Evolutionary conservation across 148 eudicot species (phyloP), one percentile per base, ranked within the genome.

Genomic region (Talinum fruticosum): DNA sequence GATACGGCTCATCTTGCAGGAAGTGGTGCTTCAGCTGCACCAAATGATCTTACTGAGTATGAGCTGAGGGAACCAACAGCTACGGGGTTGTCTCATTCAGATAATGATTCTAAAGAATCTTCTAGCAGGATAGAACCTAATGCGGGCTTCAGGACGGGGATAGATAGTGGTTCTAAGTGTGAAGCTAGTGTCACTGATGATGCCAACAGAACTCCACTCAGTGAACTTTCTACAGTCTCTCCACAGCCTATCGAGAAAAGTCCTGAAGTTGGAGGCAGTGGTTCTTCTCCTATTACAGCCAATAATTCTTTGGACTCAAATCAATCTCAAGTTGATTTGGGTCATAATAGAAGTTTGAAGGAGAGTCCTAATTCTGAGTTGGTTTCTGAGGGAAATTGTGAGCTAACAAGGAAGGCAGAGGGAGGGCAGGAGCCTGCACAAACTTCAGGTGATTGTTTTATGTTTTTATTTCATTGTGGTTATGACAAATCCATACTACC

Each of bases 1-100:
- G 68, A 24, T 74, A 74, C 35, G 69, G 61, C 79, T 34, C 78
- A 65, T 37, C 79, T 3, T 77, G 28, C 74, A 54, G 75, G 6
- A n/a, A 81, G 57, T 74, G 84, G 33, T 76, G 71, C 34, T 74
- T n/a, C 66, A 44, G 64, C 65, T 74, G 61, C 53, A 59, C 73
- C 38, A 65, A 61, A 19, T 53, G 82, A 72, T 79, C 64, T 53
- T 33, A 24, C 49, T 19, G 83, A 71, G 65, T 24, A 47, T 69
- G 83, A 30, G 54, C 81, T 57, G 66, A 78, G 24, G 49, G 73
- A 79, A 35, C 73, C 51, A 33, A 33, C 36, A 72, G 80, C 62
- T 10, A 38, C 62, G 34, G 80, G 26, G 32, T 62, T 68, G 49
- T 18, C 68, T 28, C 64, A 35, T 61, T 24, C 72, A 67, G 86